A percentile compares a stretch with the other conserved stretches of the same genome.
Evolutionary conservation across 2,329 filamentous ascomycete genomes (phyloP).

Genomic region (Fusarium coicis): DNA sequence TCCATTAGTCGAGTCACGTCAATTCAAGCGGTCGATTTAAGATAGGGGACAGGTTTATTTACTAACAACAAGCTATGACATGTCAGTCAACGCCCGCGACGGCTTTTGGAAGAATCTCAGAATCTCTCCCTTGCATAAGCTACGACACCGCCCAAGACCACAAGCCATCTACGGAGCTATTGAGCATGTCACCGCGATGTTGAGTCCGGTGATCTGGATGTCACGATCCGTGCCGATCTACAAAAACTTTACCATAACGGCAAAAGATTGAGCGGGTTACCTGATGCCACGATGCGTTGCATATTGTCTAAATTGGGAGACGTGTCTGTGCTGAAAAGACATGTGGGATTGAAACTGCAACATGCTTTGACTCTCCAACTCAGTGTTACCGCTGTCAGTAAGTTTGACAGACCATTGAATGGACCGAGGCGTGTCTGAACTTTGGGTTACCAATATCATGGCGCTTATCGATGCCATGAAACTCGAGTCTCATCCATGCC

Average conservation of each 20-base stretch:
- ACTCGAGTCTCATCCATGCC: conserved; percentile 2
- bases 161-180: conserved; percentile 4
- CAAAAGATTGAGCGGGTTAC: conserved; percentile 9
- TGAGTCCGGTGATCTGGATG: conserved; percentile 13
- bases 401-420: not conserved
- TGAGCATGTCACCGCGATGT: conserved; percentile 9
- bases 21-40: conserved; percentile 13
- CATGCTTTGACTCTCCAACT: conserved; percentile 6
- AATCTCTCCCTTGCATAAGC: conserved; percentile 33
- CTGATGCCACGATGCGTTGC: conserved; percentile 6
- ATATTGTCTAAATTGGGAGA: conserved; percentile 21
- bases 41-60: conserved; percentile 29
- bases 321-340: conserved; percentile 11
- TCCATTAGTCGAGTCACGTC: conserved; percentile 2
- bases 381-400: not conserved
- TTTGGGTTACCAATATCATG: not conserved
- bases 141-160: conserved; percentile 21
- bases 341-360: not conserved
- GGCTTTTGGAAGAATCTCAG: conserved; percentile 11
- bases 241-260: not conserved
- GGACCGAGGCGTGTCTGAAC: not conserved
- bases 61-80: conserved; percentile 24
- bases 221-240: conserved; percentile 28
- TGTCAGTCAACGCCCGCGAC: conserved; percentile 11
- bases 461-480: conserved; percentile 7